These are phyloP conservation scores for Eucalyptus sp. DNA, from an alignment of 345 rosid genomes.

Conservation along the genomic window DNA sequence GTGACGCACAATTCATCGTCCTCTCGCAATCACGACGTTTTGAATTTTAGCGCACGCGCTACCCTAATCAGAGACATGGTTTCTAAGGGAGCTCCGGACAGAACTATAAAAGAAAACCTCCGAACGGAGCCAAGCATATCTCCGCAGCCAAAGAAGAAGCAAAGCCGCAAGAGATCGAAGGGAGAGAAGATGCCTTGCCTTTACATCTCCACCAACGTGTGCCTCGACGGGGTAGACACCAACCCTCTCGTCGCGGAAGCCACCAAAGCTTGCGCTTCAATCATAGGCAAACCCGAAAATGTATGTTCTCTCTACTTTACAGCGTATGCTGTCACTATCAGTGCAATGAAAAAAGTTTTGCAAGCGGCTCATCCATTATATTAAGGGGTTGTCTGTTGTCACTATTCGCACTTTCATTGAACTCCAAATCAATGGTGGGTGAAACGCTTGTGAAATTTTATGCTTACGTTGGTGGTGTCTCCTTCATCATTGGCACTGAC, in stretches of 20 bases:
- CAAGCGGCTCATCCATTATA: neutral
- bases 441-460: neutral
- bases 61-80: neutral
- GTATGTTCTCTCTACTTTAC: constrained; percentile 10
- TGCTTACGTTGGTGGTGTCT: neutral
- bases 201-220: constrained; percentile 67
- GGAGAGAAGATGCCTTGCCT: constrained; percentile 60
- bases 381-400: neutral
- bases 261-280: constrained; percentile 54
- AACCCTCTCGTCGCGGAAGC: constrained; percentile 73
- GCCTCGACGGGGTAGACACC: constrained; percentile 62
- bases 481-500: neutral
- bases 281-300: constrained; percentile 76
- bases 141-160: neutral
- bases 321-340: neutral
- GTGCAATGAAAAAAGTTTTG: neutral
- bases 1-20: neutral
- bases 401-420: neutral
- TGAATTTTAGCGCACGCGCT: neutral
- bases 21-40: neutral
- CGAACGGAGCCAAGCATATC: neutral
- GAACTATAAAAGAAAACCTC: neutral
- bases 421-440: neutral
- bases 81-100: neutral
- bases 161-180: neutral